Evolutionary conservation across 2,329 filamentous ascomycete species (phyloP), one percentile per base, ranked within the genome.

Genomic region (Fusarium sp.): DNA sequence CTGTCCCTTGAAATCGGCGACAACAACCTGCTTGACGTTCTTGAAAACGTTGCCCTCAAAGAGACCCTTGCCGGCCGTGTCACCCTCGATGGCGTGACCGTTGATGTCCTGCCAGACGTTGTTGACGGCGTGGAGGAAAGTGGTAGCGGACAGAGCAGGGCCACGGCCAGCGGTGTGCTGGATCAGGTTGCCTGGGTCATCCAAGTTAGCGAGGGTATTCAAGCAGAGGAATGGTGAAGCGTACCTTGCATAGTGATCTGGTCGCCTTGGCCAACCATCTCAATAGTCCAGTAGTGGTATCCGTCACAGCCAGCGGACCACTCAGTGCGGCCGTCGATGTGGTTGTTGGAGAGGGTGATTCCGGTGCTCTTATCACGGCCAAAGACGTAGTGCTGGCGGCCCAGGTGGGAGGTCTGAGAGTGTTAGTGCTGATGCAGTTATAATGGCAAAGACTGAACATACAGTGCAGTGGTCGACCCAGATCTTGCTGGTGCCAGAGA

Each of bases 201-300:
- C 8, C 23, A 8, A 5, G 23, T 25, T 25, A 25, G 23, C 4
- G 23, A 25, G 23, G 8, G 2, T 7, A 25, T 25, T 25, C 23
- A 76, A 84, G 82, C 70, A 87, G 69, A 57, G 84, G 87, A 66
- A 86, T 76, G 55, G 63, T 49, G 8, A 8, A 5, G 8, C 23
- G 35, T 57, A 8, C 42, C 42, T 25, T 25, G 23, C n/a, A 51
- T 15, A 25, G 53, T 51, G 9, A 56, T 43, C 23, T 46, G 29
- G 68, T 87, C 84, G 70, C 74, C 78, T 49, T 77, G 76, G 11
- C 84, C 84, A 35, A 78, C 79, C 49, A 87, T 77, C 75, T 84
- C 84, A 57, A 86, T 71, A 25, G 73, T 79, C 82, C 84, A 87
- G 80, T 87, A 86, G 73, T 85, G 83, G 71, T 84, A 78, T 29